Percentiles rank a stretch among this genome's conserved stretches.
Evolutionary conservation across 352 stramenopile species (phyloP).

Genomic region (Chrysophaeum taylorii): DNA sequence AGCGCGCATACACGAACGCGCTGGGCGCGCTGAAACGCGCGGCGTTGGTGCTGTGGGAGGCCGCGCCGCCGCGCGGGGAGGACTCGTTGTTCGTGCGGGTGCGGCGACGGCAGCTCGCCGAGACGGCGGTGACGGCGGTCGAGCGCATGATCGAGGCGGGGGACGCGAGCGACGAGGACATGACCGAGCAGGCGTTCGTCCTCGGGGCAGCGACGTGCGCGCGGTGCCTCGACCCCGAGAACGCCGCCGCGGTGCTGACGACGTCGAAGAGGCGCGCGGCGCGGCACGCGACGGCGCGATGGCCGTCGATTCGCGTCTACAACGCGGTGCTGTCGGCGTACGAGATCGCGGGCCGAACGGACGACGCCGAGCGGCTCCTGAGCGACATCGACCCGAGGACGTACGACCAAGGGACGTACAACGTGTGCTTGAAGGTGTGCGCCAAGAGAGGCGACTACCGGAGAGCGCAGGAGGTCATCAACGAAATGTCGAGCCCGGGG

Average conservation of each 20-base stretch:
- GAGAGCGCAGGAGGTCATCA: neutral
- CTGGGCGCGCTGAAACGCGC: neutral
- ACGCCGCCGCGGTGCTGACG: neutral
- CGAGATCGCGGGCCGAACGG: neutral
- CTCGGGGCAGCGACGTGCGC: neutral
- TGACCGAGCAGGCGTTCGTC: neutral
- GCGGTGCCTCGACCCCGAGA: neutral
- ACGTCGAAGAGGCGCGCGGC: slow-evolving; percentile 1
- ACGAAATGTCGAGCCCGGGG: neutral
- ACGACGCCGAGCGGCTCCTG: neutral
- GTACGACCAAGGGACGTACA: slow-evolving; percentile 7
- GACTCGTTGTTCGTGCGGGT: too few species aligned
- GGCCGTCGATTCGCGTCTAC: neutral
- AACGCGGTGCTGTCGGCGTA: slow-evolving; percentile 6
- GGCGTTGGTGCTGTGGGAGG: neutral
- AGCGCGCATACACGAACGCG: too few species aligned
- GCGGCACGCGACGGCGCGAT: neutral
- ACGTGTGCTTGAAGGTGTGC: slow-evolving; percentile 1
- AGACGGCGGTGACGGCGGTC: too few species aligned
- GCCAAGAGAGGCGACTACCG: neutral
- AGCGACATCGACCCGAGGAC: neutral
- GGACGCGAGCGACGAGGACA: too few species aligned
- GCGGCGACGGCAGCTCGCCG: too few species aligned
- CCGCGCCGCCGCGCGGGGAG: too few species aligned
- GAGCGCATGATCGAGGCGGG: too few species aligned